phyloP scores from a whole-genome alignment of 176 grass and related monocot genomes.

The Stipa capillata region DNA sequence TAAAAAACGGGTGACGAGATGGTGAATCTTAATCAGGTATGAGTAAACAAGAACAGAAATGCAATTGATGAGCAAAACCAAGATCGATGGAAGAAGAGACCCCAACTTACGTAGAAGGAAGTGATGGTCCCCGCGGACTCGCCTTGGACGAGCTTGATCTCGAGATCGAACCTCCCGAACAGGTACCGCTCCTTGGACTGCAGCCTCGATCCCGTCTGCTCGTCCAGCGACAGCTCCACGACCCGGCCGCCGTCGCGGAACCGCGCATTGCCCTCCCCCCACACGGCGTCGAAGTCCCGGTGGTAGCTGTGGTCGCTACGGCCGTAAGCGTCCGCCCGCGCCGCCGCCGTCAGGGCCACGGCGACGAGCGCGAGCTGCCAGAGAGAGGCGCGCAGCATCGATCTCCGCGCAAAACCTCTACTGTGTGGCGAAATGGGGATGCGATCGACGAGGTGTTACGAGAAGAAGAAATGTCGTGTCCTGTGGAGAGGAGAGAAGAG shows the following conservation, averaged over 20 bases:
- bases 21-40: background rate
- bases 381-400: background rate
- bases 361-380: background rate
- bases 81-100: too few relatives aligned
- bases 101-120: constrained; percentile 79
- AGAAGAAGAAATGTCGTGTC: background rate
- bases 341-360: background rate
- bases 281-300: constrained; percentile 60
- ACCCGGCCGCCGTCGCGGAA: constrained; percentile 40
- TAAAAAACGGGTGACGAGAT: background rate
- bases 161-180: constrained; percentile 72
- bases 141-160: constrained; percentile 66
- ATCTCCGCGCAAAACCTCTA: too few relatives aligned
- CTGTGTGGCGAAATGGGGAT: background rate
- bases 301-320: constrained; percentile 5
- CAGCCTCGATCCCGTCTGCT: constrained; percentile 41
- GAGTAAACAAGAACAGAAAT: background rate
- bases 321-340: background rate
- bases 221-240: constrained; percentile 62
- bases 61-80: background rate
- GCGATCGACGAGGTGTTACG: background rate
- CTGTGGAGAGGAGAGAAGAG: too few relatives aligned
- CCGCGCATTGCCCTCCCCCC: constrained; percentile 59
- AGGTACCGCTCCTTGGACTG: constrained; percentile 69
- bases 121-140: constrained; percentile 90